Evolutionary conservation across 73 alveolate species (phyloP).

Genomic region (Paramecium pentaurelia): DNA sequence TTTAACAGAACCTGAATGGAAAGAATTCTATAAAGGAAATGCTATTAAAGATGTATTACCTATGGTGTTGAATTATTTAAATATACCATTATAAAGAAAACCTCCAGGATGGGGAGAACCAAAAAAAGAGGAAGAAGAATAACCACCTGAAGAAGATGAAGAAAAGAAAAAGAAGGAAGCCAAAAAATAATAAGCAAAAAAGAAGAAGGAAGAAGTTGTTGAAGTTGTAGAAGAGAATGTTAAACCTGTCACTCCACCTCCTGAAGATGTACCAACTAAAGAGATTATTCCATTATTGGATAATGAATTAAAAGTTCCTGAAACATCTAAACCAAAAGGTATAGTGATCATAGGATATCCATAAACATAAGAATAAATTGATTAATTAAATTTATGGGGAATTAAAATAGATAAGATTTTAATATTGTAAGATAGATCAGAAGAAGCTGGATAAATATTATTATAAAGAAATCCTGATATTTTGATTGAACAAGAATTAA

Average conservation of each 20-base stretch:
- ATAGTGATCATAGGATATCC: conserved; percentile 80
- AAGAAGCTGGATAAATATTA: conserved; percentile 75
- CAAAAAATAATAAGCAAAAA: conserved; percentile 69
- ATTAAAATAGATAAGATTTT: conserved; percentile 83
- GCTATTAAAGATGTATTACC: conserved; percentile 73
- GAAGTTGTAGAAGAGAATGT: conserved; percentile 70
- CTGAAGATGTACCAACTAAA: conserved; percentile 63
- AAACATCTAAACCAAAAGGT: conserved; percentile 70
- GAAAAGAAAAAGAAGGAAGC: conserved; percentile 71
- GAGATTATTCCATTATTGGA: conserved; percentile 47
- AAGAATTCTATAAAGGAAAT: conserved; percentile 69
- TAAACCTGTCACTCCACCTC: conserved; percentile 70
- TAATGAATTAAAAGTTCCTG: conserved; percentile 9
- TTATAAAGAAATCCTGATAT: conserved; percentile 62
- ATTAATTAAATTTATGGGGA: conserved; percentile 74
- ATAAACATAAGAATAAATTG: conserved; percentile 77
- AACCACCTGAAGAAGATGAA: conserved; percentile 71
- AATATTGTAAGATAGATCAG: conserved; percentile 78
- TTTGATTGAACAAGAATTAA: conserved; percentile 79
- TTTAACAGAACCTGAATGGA: conserved; percentile 72
- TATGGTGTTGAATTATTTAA: conserved; percentile 69
- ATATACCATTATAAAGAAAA: conserved; percentile 64
- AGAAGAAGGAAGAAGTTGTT: conserved; percentile 77
- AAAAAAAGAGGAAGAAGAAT: conserved; percentile 59
- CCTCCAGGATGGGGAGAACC: conserved; percentile 63